A percentile compares a stretch with the other conserved stretches of the same genome.
These are phyloP conservation scores for Xylariaceae sp. DNA, from an alignment of 2,329 filamentous ascomycete species.

Conservation along the genomic window DNA sequence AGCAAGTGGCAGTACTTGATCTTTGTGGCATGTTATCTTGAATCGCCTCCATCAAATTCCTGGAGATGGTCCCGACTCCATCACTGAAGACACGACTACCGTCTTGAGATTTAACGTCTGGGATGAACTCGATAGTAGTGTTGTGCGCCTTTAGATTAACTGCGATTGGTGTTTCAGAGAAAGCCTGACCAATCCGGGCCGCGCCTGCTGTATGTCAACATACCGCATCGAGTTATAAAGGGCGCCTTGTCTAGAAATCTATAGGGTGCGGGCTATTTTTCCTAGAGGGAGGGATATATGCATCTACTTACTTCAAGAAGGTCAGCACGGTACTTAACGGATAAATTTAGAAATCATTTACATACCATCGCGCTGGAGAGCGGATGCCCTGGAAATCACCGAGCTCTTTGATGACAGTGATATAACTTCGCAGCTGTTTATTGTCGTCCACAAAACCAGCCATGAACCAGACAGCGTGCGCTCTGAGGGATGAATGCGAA, in stretches of 20 bases:
- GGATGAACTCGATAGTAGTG: slow-evolving; percentile 47
- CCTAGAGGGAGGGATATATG: background rate
- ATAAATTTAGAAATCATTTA: background rate
- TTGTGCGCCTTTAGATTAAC: slow-evolving; percentile 54
- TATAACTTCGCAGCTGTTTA: slow-evolving; percentile 44
- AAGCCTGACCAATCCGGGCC: slow-evolving; percentile 70
- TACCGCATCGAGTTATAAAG: background rate
- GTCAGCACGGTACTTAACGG: background rate
- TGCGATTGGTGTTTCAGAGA: slow-evolving; percentile 75
- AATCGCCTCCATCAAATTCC: slow-evolving; percentile 63
- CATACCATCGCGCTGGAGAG: slow-evolving; percentile 58
- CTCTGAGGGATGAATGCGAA: slow-evolving; percentile 77
- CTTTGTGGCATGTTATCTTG: slow-evolving; percentile 60
- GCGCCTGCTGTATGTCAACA: slow-evolving; percentile 42
- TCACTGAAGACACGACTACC: slow-evolving; percentile 74
- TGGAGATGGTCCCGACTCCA: slow-evolving; percentile 78
- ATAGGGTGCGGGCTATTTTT: background rate
- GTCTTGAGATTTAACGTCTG: slow-evolving; percentile 58
- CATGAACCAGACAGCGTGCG: slow-evolving; percentile 72
- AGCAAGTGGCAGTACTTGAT: slow-evolving; percentile 63
- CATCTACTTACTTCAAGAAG: slow-evolving; percentile 18
- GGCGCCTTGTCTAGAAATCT: background rate
- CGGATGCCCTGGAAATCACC: slow-evolving; percentile 59
- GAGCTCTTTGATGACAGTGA: slow-evolving; percentile 54
- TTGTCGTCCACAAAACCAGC: slow-evolving; percentile 53